Percentiles rank a stretch among this genome's conserved stretches.
Conservation (phyloP, 2,329 filamentous ascomycete genomes). For the Allantophomopsis lycopodina region DNA sequence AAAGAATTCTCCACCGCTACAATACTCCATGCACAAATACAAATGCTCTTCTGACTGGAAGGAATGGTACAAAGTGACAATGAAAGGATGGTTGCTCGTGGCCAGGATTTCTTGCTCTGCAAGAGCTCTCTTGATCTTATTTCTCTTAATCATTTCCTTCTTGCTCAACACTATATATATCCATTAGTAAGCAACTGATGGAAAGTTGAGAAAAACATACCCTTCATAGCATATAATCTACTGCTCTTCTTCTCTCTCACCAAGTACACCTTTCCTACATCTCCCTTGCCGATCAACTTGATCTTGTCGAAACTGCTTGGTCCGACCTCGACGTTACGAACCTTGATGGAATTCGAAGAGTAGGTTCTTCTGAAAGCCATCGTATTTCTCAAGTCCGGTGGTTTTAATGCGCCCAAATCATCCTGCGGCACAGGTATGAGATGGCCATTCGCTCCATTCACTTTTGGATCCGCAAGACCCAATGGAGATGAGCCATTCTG, state of each 20-base stretch:
- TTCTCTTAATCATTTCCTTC: conserved; percentile 99
- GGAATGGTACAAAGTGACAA: conserved; percentile 95
- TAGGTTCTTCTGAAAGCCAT: conserved; percentile 87
- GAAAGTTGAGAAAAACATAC: conserved; percentile 31
- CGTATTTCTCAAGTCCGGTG: conserved; percentile 51
- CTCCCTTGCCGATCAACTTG: conserved; percentile 96
- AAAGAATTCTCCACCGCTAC: conserved; percentile 97
- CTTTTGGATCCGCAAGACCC: conserved; percentile 29
- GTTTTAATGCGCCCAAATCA: conserved; percentile 46
- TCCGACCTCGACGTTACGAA: conserved; percentile 90
- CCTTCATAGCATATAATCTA: conserved; percentile 96
- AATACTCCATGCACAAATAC: conserved; percentile 99
- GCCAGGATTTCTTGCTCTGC: conserved; percentile 97
- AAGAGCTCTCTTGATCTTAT: conserved; percentile 97
- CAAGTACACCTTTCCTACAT: conserved; percentile 96
- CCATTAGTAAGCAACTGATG: conserved; percentile 18
- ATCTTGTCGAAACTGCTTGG: conserved; percentile 98
- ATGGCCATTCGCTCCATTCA: conserved; percentile 21
- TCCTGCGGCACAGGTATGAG: conserved; percentile 29
- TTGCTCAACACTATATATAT: conserved; percentile 71
- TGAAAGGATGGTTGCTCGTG: conserved; percentile 97
- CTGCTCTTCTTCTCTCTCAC: conserved; percentile 97
- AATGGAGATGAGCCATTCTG: conserved; percentile 32
- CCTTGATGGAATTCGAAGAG: conserved; percentile 98
- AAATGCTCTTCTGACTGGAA: conserved; percentile 98